phyloP scores from a whole-genome alignment of 2,329 filamentous ascomycete genomes.

The Beauveria scarabaeidicola region DNA sequence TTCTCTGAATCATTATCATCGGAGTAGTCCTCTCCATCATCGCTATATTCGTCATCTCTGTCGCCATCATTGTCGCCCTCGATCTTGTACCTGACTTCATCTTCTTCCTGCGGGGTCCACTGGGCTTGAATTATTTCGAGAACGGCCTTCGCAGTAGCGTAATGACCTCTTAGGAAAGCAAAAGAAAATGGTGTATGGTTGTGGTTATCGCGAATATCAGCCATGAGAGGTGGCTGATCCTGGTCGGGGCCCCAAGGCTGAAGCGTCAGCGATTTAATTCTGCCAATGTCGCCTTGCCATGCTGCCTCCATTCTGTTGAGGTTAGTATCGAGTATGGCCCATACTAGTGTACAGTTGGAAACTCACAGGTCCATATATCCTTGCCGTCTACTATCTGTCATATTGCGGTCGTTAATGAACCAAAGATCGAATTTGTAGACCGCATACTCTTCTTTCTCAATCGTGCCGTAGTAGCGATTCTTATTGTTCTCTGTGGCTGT shows the following conservation, averaged over 20 bases:
- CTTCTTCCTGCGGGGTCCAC: constrained; percentile 49
- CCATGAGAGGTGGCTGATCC: constrained; percentile 51
- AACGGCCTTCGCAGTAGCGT: constrained; percentile 54
- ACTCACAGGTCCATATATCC: constrained; percentile 58
- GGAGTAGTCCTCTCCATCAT: constrained; percentile 26
- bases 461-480: background rate
- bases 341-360: background rate
- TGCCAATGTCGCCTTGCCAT: constrained; percentile 60
- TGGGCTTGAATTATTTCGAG: constrained; percentile 64
- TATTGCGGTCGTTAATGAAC: constrained; percentile 46
- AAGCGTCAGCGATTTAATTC: constrained; percentile 57
- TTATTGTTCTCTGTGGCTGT: constrained; percentile 13
- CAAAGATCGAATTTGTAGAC: constrained; percentile 41
- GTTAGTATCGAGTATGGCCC: background rate
- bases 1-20: constrained; percentile 29
- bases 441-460: constrained; percentile 17
- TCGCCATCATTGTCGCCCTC: constrained; percentile 29
- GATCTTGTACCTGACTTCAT: constrained; percentile 42
- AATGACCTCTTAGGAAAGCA: constrained; percentile 57
- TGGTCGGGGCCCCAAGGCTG: constrained; percentile 46
- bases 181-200: constrained; percentile 56
- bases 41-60: constrained; percentile 27
- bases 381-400: constrained; percentile 43
- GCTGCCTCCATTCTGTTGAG: constrained; percentile 54
- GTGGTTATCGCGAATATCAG: constrained; percentile 47